These are phyloP conservation scores for Musa balbisiana DNA, from an alignment of 202 grass and related monocot genomes.

Conservation along the genomic window DNA sequence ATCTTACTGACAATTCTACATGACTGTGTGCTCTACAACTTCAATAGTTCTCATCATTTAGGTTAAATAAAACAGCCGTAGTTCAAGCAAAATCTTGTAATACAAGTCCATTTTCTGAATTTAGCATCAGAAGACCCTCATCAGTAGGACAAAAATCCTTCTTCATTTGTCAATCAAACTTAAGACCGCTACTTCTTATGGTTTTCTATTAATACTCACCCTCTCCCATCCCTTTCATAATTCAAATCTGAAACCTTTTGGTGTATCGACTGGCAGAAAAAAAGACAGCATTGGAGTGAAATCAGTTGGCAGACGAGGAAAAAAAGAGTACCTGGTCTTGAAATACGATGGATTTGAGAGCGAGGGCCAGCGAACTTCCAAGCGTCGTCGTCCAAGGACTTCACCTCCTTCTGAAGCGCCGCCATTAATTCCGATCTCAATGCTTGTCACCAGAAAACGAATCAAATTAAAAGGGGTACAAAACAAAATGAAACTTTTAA, in stretches of 20 bases:
- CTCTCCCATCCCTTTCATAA: not conserved
- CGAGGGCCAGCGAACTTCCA: slow-evolving; percentile 88
- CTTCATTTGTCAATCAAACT: not conserved
- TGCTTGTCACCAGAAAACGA: slow-evolving; percentile 3
- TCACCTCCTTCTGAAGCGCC: slow-evolving; percentile 69
- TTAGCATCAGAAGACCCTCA: too few relatives aligned
- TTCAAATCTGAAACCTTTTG: not conserved
- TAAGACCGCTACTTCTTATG: not conserved
- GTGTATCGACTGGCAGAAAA: not conserved
- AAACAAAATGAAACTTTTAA: not conserved
- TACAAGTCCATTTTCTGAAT: too few relatives aligned
- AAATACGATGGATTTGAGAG: slow-evolving; percentile 64
- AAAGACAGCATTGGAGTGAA: not conserved
- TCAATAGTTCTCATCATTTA: too few relatives aligned
- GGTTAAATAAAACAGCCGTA: too few relatives aligned
- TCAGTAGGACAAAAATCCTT: too few relatives aligned
- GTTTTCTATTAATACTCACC: not conserved
- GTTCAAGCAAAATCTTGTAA: too few relatives aligned
- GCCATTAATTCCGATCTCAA: slow-evolving; percentile 61
- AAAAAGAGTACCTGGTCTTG: slow-evolving; percentile 48
- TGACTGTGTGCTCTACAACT: too few relatives aligned
- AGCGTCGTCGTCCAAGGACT: slow-evolving; percentile 74
- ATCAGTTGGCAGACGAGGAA: not conserved
- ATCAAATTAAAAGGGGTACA: slow-evolving; percentile 28
- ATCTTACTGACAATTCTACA: too few relatives aligned